These are phyloP conservation scores for Malus hybrid DNA, from an alignment of 331 rosid genomes.

Conservation along the genomic window DNA sequence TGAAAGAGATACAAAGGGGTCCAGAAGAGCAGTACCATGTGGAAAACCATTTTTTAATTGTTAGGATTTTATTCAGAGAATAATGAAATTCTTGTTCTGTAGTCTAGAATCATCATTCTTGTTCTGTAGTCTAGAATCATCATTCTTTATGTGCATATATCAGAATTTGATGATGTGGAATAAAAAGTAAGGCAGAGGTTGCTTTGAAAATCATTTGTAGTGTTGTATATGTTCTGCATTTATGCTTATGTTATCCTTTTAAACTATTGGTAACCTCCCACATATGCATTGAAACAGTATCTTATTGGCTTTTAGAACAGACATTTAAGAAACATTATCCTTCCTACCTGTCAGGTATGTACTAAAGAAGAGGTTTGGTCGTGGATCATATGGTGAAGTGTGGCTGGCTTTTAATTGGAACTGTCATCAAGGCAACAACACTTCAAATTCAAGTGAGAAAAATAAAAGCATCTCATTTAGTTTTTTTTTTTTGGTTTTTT, in stretches of 20 bases:
- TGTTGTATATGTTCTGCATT: not conserved
- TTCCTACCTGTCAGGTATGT: conserved; percentile 58
- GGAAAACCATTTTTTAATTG: not conserved
- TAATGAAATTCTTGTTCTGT: too few relatives aligned
- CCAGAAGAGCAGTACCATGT: not conserved
- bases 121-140: too few relatives aligned
- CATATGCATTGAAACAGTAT: conserved; percentile 4
- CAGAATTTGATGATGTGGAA: too few relatives aligned
- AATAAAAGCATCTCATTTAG: conserved; percentile 21
- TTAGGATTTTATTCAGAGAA: too few relatives aligned
- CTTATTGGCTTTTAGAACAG: not conserved
- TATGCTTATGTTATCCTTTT: not conserved
- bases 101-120: too few relatives aligned
- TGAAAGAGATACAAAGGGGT: not conserved
- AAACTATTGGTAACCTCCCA: not conserved
- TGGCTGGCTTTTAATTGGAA: conserved; percentile 95
- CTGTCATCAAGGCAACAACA: conserved; percentile 46
- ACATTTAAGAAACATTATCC: conserved; percentile 7
- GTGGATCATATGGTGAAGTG: conserved; percentile 97
- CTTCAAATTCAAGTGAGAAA: conserved; percentile 30
- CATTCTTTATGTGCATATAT: too few relatives aligned
- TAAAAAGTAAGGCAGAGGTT: not conserved
- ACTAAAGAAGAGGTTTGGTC: conserved; percentile 79
- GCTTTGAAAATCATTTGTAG: conserved; percentile 17
- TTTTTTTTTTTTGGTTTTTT: not conserved